Base-by-base conservation (phyloP, 768 basidiomycete genomes). In the Russula dissimulans region DNA sequence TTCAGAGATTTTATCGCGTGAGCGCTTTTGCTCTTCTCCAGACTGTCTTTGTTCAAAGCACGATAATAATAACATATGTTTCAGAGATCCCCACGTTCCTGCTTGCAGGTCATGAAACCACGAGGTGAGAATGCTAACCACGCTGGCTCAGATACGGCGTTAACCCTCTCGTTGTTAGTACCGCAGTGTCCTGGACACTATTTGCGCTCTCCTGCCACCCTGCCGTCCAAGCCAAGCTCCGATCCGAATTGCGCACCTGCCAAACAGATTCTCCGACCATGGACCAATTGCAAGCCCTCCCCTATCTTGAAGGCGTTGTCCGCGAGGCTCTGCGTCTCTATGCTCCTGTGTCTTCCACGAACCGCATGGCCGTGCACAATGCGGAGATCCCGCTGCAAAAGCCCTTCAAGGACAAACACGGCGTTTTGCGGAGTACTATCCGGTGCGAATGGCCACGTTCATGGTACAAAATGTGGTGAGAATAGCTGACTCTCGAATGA, bases 161-260 rank as follows among this genome's bases (percentile, higher is more conserved):
- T 26, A 14, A 45, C n/a, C 22, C 14, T n/a, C 36, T 9, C 41
- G 12, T 31, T 41, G 4, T 29, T 29, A 65, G 65, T 18, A 54
- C 74, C 2, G 70, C 72, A 4, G 54, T 74, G 0, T 66, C 73
- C 4, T 76, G 75, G 74, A 68, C 70, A 8, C 60, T 75, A 5
- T 72, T 72, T 50, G 61, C 66, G 5, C 67, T 77, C 9, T 61
- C 69, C 9, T 59, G 66, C 18, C 55, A 72, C 49, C 70, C 69
- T 0, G 69, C 69, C 0, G 54, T 69, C 7, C 76, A 77, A 60
- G 61, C 65, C 36, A 63, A 64, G 51, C 69, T 76, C 5, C 68
- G 75, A 7, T 67, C 66, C 8, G 75, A 77, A 63, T 50, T 71
- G 18, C 55, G 60, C 17, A 62, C 64, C 0, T 67, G 73, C 1